Base-by-base conservation (phyloP, 441 rosid species). In the Gossypium lobatum region DNA sequence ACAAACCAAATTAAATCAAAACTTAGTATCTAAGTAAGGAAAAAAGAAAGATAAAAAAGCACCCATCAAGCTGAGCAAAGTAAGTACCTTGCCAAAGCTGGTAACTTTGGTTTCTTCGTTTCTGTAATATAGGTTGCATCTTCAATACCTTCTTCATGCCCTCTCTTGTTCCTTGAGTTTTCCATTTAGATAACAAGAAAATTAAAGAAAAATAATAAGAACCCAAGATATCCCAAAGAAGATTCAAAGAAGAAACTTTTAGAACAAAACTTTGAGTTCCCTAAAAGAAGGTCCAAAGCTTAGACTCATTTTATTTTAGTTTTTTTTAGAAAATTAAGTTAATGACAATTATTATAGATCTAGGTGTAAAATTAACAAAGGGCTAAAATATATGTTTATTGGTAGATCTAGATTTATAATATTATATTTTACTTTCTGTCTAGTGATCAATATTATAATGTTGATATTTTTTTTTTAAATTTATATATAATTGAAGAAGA, bases 61-160 rank as follows among this genome's bases (percentile, higher is more conserved):
- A 69, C 17, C 26, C 67, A 72, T n/a, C 3, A 34, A 62, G 21
- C 52, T 67, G 80, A 62, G 68, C 69, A 71, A 81, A 62, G 68
- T 69, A 71, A 81, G 72, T 78, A 95, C 98, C 97, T 89, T 64
- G 96, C 97, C 76, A 95, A 89, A 79, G 93, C 92, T 23, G 97
- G 97, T 75, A 91, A 42, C 78, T 88, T 95, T 62, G 88, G 84
- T 85, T 80, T 94, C 81, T 94, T 94, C 6, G 92, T 78, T 71
- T 85, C 94, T 1, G 88, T 83, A 62, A 80, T 64, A 70, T 75
- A 66, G 55, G 78, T 82, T 69, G 74, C 87, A 80, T 89, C 95
- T 72, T 87, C 95, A 74, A 75, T 80, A 72, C 81, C 78, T 74
- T 84, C 82, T 70, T 86, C 90, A 81, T 75, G 82, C 46, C 86